Evolutionary conservation across 2,329 filamentous ascomycete genomes (phyloP), one percentile per base, ranked within the genome.

Genomic region (Botrytis fragariae): DNA sequence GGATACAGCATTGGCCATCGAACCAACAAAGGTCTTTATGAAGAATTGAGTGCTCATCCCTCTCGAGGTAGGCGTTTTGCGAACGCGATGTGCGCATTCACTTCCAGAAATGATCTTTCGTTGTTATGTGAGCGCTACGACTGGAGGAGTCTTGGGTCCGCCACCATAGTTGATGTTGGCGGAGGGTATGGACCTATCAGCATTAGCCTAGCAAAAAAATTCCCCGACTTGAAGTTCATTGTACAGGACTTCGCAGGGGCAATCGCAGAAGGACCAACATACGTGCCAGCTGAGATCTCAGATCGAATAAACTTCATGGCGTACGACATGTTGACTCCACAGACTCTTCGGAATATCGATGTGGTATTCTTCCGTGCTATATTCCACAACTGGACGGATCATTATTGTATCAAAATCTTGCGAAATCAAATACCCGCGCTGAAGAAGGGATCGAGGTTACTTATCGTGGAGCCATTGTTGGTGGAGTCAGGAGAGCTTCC

Each of bases 171-270:
- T 8, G 89, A 91, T 72, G 77, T 89, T n/a, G 89, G 89, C 12
- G 89, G 89, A 3, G 87, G 86, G 25, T 86, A 87, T 69, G 89
- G 89, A 0, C 87, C 88, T 67, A 85, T 87, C n/a, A 85, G 83
- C 63, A 83, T 87, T n/a, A 86, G 85, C 2, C 81, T 91, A 60
- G 89, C 87, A 1, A 82, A 82, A 74, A 81, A 80, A 68, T 88
- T 85, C 80, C 83, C 83, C 67, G 83, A 85, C 44, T 83, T 89
- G 76, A 83, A 82, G 60, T 89, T 90, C 77, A 80, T 89, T n/a
- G 88, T 89, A 37, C 86, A 89, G 77, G 87, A 89, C 74, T 80
- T 88, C 37, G 77, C 76, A 1, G 84, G 83, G 75, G 87, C 84
- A 22, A 80, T 88, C 25, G 54, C 54, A 45, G 68, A 48, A 35